Evolutionary conservation across 2,329 filamentous ascomycete species (phyloP).

Genomic region (Claviceps africana): DNA sequence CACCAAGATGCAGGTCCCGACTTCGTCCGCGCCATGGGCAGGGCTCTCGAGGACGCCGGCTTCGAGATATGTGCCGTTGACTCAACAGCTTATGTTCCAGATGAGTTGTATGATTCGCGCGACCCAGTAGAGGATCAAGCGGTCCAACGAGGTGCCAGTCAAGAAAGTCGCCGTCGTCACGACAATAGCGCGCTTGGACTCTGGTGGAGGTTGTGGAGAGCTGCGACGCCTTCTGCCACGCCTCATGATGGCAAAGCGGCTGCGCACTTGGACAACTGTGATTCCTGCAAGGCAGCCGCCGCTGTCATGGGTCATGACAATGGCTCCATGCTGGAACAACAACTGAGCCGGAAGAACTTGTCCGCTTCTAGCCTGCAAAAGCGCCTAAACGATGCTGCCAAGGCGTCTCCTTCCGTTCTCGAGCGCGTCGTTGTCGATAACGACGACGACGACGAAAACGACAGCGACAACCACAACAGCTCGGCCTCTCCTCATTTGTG

Average conservation of each 20-base stretch:
- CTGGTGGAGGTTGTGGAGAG: conserved; percentile 20
- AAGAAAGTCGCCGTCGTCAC: conserved; percentile 10
- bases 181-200: conserved; percentile 13
- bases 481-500: conserved; percentile 17
- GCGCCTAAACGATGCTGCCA: background rate
- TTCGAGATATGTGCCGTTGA: conserved; percentile 43
- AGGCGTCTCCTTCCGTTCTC: conserved; percentile 8
- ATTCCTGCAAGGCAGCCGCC: conserved; percentile 17
- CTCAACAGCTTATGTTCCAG: conserved; percentile 19
- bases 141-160: conserved; percentile 11
- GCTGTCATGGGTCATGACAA: conserved; percentile 6
- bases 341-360: conserved; percentile 1
- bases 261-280: conserved; percentile 24
- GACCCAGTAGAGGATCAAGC: conserved; percentile 6
- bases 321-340: conserved; percentile 4
- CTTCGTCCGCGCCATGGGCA: conserved; percentile 28
- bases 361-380: conserved; percentile 5
- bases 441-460: background rate
- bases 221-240: conserved; percentile 10
- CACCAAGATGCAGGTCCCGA: conserved; percentile 31
- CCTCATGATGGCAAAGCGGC: conserved; percentile 14
- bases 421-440: conserved; percentile 13
- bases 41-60: conserved; percentile 39
- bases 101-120: conserved; percentile 8
- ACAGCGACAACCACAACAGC: background rate